Percentiles rank a stretch among this genome's conserved stretches.
Conservation (phyloP, 1,284 basidiomycete genomes). For the Leccinum colubrinum region DNA sequence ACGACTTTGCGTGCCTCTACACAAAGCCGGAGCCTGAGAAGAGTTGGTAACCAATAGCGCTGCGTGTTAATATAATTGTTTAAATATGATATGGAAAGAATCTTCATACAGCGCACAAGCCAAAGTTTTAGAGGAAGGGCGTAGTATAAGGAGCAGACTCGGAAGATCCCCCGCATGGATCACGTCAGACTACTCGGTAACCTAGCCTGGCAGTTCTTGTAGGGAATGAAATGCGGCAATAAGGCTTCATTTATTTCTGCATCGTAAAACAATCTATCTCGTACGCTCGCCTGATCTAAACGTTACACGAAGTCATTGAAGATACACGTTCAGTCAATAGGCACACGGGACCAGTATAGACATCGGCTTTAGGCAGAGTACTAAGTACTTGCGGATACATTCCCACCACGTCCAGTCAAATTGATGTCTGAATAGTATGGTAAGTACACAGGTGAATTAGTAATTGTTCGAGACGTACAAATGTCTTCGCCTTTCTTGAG, state of each 20-base stretch:
- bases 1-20: too few relatives aligned
- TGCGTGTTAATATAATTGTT: constrained; percentile 36
- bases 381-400: constrained; percentile 90
- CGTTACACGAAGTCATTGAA: constrained; percentile 1
- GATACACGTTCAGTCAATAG: constrained; percentile 17
- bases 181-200: neutral
- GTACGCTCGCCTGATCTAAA: constrained; percentile 18
- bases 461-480: constrained; percentile 51
- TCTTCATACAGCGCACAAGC: constrained; percentile 7
- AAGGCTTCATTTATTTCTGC: constrained; percentile 12
- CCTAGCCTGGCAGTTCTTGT: neutral
- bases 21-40: too few relatives aligned
- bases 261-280: constrained; percentile 12
- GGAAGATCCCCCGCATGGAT: constrained; percentile 51
- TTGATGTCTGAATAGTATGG: constrained; percentile 62
- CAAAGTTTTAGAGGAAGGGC: constrained; percentile 3
- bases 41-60: too few relatives aligned
- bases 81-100: constrained; percentile 30
- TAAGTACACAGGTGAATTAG: constrained; percentile 6
- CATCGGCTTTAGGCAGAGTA: constrained; percentile 63
- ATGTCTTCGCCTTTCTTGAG: constrained; percentile 85
- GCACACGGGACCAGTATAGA: constrained; percentile 5
- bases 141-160: constrained; percentile 28
- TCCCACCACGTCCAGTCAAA: constrained; percentile 94
- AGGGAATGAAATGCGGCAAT: neutral